These are phyloP conservation scores for Pulveroboletus sp. DNA, from an alignment of 768 basidiomycete species.

Conservation along the genomic window DNA sequence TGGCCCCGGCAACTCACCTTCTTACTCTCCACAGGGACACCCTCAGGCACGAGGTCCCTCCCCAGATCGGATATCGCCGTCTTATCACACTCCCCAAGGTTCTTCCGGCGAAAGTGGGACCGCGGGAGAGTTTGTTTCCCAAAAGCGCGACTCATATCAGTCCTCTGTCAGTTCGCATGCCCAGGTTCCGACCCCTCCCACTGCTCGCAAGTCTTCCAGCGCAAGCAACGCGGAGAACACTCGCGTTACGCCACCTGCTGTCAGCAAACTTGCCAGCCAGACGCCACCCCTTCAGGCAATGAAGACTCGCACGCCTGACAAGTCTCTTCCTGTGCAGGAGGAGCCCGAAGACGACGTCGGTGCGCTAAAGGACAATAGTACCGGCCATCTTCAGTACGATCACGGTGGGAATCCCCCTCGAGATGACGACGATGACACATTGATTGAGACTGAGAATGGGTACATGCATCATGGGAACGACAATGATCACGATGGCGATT, in stretches of 20 bases:
- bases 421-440: slow-evolving; percentile 44
- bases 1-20: slow-evolving; percentile 36
- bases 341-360: slow-evolving; percentile 64
- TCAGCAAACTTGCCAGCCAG: slow-evolving; percentile 41
- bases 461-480: slow-evolving; percentile 31
- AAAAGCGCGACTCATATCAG: slow-evolving; percentile 42
- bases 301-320: slow-evolving; percentile 57
- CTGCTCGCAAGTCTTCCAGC: slow-evolving; percentile 23
- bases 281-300: slow-evolving; percentile 54
- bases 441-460: slow-evolving; percentile 38
- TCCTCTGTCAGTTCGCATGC: slow-evolving; percentile 24
- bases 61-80: slow-evolving; percentile 51
- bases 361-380: slow-evolving; percentile 30
- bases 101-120: slow-evolving; percentile 41
- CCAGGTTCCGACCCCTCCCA: slow-evolving; percentile 28
- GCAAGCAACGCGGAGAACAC: slow-evolving; percentile 17
- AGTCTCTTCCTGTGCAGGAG: slow-evolving; percentile 73
- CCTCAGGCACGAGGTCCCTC: slow-evolving; percentile 41
- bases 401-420: slow-evolving; percentile 34
- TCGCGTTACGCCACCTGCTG: slow-evolving; percentile 34
- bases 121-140: slow-evolving; percentile 40
- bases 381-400: slow-evolving; percentile 37
- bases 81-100: slow-evolving; percentile 45
- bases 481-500: slow-evolving; percentile 44
- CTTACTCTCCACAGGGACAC: slow-evolving; percentile 39